Evolutionary conservation across 352 stramenopile species (phyloP), one percentile per base, ranked within the genome.

Genomic region (Phytopythium helicoides): DNA sequence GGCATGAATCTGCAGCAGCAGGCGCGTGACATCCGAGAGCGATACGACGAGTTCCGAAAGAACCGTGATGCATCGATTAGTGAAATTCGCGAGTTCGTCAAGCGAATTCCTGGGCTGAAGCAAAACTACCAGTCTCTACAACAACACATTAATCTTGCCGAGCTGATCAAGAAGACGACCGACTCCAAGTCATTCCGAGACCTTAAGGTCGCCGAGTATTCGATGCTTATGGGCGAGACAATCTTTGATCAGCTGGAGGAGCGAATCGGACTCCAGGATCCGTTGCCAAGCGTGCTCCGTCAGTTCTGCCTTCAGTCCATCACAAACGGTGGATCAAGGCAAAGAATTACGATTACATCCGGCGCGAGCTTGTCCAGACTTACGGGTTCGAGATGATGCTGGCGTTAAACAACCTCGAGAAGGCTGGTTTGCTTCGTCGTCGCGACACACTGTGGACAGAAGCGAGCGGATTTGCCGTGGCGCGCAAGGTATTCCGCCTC

Each of bases 1-100:
- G 95, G 95, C 25, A 95, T 94, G 64, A 97, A 98, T 65, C 67
- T 99, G 35, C 93, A 98, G 79, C 94, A 97, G 55, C 90, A 98
- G 62, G 96, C 96, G 19, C 95, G 92, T 53, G 87, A 97, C 36
- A 93, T 99, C 41, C 84, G 91, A 28, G 89, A 98, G 55, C 88
- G 85, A 9, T 96, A 98, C 71, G 90, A 96, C 35, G 83, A 97
- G 60, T 98, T 98, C 73, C 95, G 91, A 1, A 96, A 95, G 54
- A 96, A 97, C 58, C 95, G 92, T 15, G 95, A 98, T 52, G 96
- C 96, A 38, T 98, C 95, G 47, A 95, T 99, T 62, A 95, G 85
- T 12, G 95, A 99, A 74, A 98, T 99, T 51, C 95, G 98, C 59
- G 94, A 98, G 62, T 98, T 99, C 58, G 96, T 99, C 44, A 99